Evolutionary conservation across 2,329 filamentous ascomycete genomes (phyloP).

Genomic region (Chaetoscypha palmicola): DNA sequence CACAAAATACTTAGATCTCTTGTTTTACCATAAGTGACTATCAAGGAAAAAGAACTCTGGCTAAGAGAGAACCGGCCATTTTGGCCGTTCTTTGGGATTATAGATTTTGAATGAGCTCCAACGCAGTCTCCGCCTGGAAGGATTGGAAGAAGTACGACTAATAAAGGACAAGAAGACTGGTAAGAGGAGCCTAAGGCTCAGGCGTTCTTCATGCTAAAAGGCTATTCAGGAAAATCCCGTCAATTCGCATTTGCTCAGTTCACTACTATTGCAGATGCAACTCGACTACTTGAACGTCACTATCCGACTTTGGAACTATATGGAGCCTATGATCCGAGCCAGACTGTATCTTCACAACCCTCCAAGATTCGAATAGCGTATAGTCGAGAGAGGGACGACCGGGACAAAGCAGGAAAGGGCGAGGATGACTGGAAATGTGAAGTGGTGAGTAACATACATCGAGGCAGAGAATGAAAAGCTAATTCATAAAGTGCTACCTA

Average conservation of each 20-base stretch:
- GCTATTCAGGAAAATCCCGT: conserved; percentile 42
- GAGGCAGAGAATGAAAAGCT: conserved; percentile 5
- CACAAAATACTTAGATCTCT: conserved; percentile 14
- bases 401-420: conserved; percentile 36
- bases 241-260: conserved; percentile 52
- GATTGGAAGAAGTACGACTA: conserved; percentile 49
- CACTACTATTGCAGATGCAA: conserved; percentile 40
- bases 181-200: conserved; percentile 22
- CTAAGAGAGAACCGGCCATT: conserved; percentile 31
- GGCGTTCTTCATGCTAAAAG: neutral
- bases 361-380: conserved; percentile 38
- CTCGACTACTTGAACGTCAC: conserved; percentile 45
- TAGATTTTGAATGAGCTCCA: conserved; percentile 50
- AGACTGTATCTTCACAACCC: conserved; percentile 36
- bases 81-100: conserved; percentile 31
- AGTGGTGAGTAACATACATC: conserved; percentile 34
- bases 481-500: conserved; percentile 41
- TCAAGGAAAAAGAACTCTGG: conserved; percentile 29
- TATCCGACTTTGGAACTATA: conserved; percentile 44
- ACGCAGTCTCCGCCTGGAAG: conserved; percentile 42
- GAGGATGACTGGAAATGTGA: conserved; percentile 52
- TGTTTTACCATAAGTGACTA: conserved; percentile 32
- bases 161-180: conserved; percentile 53
- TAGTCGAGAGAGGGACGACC: conserved; percentile 46
- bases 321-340: conserved; percentile 36